Percentiles rank a stretch among this genome's conserved stretches.
Evolutionary conservation across 371 early-diverging fungal species (phyloP).

Genomic region (Mucor indicus): DNA sequence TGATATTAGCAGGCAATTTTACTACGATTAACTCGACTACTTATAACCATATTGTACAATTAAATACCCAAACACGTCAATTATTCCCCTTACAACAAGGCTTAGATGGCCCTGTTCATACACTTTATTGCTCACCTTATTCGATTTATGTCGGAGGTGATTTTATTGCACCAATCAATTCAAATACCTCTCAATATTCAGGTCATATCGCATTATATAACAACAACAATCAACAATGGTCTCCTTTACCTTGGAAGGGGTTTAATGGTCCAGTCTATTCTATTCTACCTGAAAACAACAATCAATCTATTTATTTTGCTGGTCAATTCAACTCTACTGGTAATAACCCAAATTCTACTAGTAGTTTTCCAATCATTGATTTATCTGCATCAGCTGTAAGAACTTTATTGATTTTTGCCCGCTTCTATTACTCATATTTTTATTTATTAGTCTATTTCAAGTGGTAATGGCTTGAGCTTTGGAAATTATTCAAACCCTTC

Average conservation of each 20-base stretch:
- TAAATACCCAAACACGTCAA: conserved; percentile 37
- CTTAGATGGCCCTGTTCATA: conserved; percentile 63
- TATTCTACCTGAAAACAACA: conserved; percentile 21
- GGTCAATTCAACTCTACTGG: conserved; percentile 44
- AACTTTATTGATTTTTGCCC: background rate
- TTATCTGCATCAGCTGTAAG: conserved; percentile 30
- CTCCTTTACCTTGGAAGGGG: conserved; percentile 51
- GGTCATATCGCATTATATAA: conserved; percentile 52
- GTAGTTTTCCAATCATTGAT: conserved; percentile 25
- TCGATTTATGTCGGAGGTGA: conserved; percentile 56
- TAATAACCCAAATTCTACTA: conserved; percentile 29
- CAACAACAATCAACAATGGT: conserved; percentile 46
- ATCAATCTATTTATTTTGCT: conserved; percentile 35
- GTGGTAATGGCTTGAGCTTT: conserved; percentile 36
- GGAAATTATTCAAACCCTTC: conserved; percentile 28
- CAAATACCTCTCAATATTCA: conserved; percentile 25
- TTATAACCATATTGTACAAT: conserved; percentile 53
- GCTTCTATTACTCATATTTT: conserved; percentile 2
- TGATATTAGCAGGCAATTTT: conserved; percentile 40
- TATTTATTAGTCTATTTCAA: conserved; percentile 32
- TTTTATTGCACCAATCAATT: conserved; percentile 34
- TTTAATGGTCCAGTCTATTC: conserved; percentile 49
- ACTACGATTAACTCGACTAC: conserved; percentile 19
- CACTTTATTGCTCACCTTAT: conserved; percentile 49
- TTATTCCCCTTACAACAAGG: conserved; percentile 56